A percentile compares a stretch with the other conserved stretches of the same genome.
Evolutionary conservation across 495 filamentous ascomycete species (phyloP).

Genomic region (Aspergillus avenaceus): DNA sequence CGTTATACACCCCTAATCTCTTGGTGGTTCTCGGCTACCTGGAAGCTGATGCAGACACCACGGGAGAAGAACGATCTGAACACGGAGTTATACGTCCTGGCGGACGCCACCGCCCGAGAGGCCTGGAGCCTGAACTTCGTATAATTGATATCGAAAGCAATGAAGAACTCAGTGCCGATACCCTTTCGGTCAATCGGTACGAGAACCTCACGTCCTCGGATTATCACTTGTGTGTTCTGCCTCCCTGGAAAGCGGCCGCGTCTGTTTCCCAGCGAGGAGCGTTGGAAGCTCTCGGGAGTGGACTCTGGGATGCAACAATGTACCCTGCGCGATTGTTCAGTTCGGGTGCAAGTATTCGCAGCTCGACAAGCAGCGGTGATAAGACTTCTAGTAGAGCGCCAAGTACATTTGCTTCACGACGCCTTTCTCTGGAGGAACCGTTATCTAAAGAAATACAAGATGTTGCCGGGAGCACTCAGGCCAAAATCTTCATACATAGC

Average conservation of each 20-base stretch:
- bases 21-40: slow-evolving; percentile 88
- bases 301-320: slow-evolving; percentile 74
- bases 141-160: slow-evolving; percentile 81
- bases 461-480: slow-evolving; percentile 55
- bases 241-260: slow-evolving; percentile 61
- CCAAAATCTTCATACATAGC: slow-evolving; percentile 94
- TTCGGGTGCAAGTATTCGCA: slow-evolving; percentile 78
- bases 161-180: slow-evolving; percentile 77
- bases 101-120: slow-evolving; percentile 65
- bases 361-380: slow-evolving; percentile 60
- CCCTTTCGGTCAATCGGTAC: slow-evolving; percentile 75
- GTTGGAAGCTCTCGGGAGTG: slow-evolving; percentile 60
- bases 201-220: slow-evolving; percentile 84
- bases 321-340: slow-evolving; percentile 82
- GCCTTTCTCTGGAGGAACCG: slow-evolving; percentile 22
- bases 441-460: slow-evolving; percentile 41
- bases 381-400: slow-evolving; percentile 43
- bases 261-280: slow-evolving; percentile 60
- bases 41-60: slow-evolving; percentile 59
- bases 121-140: slow-evolving; percentile 79
- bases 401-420: slow-evolving; percentile 38
- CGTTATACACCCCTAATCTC: slow-evolving; percentile 89
- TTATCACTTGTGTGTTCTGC: slow-evolving; percentile 84
- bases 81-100: slow-evolving; percentile 33
- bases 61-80: slow-evolving; percentile 16